These are phyloP conservation scores for Arthrinium phaeospermum DNA, from an alignment of 2,329 filamentous ascomycete species.

Conservation along the genomic window DNA sequence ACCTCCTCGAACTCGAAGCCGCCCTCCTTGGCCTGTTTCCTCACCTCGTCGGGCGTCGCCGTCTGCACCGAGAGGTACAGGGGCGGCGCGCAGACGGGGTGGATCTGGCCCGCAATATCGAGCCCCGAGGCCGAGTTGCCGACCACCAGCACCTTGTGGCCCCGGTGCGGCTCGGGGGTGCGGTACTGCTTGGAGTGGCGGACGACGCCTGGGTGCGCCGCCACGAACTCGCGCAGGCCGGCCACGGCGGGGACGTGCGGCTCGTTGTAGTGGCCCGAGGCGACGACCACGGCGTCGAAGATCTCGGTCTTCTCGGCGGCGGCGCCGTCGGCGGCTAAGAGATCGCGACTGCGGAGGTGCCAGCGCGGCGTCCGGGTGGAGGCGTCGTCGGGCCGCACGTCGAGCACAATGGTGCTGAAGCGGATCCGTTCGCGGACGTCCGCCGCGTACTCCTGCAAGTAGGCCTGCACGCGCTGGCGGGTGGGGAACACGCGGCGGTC, in stretches of 20 bases:
- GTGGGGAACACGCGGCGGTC: constrained; percentile 76
- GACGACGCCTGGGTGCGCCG: constrained; percentile 63
- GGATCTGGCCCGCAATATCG: constrained; percentile 83
- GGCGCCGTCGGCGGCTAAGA: constrained; percentile 45
- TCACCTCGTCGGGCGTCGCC: constrained; percentile 42
- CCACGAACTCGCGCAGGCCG: constrained; percentile 65
- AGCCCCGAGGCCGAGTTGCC: constrained; percentile 85
- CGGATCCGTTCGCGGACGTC: constrained; percentile 70
- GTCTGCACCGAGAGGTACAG: constrained; percentile 69
- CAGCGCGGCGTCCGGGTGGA: constrained; percentile 50
- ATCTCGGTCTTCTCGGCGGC: constrained; percentile 42
- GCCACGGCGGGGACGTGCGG: constrained; percentile 69
- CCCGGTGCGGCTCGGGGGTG: constrained; percentile 63
- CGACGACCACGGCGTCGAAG: constrained; percentile 79
- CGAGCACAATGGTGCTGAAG: constrained; percentile 74
- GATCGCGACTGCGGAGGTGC: constrained; percentile 61
- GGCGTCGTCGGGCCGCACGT: constrained; percentile 32
- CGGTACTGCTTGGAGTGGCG: constrained; percentile 84
- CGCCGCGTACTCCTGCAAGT: constrained; percentile 74
- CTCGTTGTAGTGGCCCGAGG: constrained; percentile 76
- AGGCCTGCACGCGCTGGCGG: constrained; percentile 72
- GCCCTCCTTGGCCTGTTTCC: constrained; percentile 44
- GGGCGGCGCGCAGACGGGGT: constrained; percentile 60
- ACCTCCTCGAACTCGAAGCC: constrained; percentile 58
- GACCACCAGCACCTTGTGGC: constrained; percentile 80